Base-by-base conservation (phyloP, 768 basidiomycete genomes). In the Pulveroboletus sp. region DNA sequence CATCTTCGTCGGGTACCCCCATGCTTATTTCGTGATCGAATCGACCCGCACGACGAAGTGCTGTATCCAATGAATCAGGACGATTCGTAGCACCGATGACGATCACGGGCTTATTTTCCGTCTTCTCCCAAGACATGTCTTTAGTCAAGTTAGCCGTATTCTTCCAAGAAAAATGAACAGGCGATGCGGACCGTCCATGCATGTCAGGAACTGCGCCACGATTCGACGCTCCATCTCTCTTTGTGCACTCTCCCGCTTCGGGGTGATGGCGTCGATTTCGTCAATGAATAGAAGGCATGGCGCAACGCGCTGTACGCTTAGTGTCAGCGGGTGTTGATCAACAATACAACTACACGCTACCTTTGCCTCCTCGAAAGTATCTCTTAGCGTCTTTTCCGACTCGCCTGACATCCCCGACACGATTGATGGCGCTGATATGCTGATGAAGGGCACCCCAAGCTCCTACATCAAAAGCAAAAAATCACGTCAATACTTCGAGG, bases 371-470 rank as follows among this genome's bases (percentile, higher is more conserved):
- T 96, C 95, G 62, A 99, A 99, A 0, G 92, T 93, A 62, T 97
- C 95, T 36, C 96, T 74, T 5, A 99, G 71, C 0, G 93, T 94
- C 73, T 95, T 98, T 65, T 99, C 96, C 0, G 92, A 94, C 68
- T 99, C 96, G 39, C 96, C 96, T 0, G 93, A 96, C 93, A 98
- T 96, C 1, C 96, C 95, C 2, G 90, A 93, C 8, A 99, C 93
- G 50, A 99, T 87, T 0, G 90, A 91, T 0, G 96, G 96, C 0
- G 95, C 95, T 4, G 95, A 95, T 52, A 99, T 84, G 43, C 74
- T 89, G 56, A 99, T 93, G 63, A 99, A 97, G 0, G 95, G 94
- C 2, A 95, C 76, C 3, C 84, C 86, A 4, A 97, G 77, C 74
- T 97, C 93, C 94, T 96, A 57, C 23, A 14, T 10, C 12, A 19